A percentile compares a stretch with the other conserved stretches of the same genome.
Conservation (phyloP, 1,139 yeast species). For the Lodderomyces pseudojiufengensis region DNA sequence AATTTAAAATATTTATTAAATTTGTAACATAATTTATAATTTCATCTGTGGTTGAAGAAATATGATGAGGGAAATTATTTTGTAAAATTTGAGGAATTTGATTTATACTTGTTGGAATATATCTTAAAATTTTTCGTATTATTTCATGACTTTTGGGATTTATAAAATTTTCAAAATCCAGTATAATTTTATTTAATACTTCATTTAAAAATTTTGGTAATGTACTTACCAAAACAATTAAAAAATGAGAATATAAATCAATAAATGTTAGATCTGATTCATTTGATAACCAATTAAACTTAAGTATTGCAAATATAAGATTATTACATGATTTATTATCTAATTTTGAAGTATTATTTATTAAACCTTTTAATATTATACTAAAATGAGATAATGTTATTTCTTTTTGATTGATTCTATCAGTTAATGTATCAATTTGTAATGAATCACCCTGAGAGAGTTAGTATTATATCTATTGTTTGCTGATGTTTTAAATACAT, state of each 20-base stretch:
- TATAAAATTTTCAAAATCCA: conserved; percentile 56
- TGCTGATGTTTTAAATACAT: too few relatives aligned
- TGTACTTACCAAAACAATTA: conserved; percentile 76
- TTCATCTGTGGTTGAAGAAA: conserved; percentile 51
- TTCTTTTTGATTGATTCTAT: conserved; percentile 35
- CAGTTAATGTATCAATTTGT: conserved; percentile 35
- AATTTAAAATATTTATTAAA: conserved; percentile 53
- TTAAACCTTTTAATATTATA: conserved; percentile 32
- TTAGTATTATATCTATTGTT: too few relatives aligned
- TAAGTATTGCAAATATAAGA: conserved; percentile 33
- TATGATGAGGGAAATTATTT: conserved; percentile 72
- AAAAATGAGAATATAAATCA: conserved; percentile 60
- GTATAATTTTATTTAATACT: conserved; percentile 62
- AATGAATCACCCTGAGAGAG: conserved; percentile 30
- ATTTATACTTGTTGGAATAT: conserved; percentile 78
- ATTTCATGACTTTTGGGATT: conserved; percentile 45
- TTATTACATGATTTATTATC: conserved; percentile 34
- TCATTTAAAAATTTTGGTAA: conserved; percentile 87
- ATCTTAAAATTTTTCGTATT: conserved; percentile 56
- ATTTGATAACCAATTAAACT: conserved; percentile 54
- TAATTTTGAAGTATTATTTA: conserved; percentile 35
- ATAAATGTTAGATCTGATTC: conserved; percentile 34
- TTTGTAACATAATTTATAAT: conserved; percentile 65
- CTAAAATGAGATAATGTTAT: conserved; percentile 33
- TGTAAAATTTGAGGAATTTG: conserved; percentile 58